Conservation (phyloP, 805 yeast genomes). For the Yarrowia porcina region DNA sequence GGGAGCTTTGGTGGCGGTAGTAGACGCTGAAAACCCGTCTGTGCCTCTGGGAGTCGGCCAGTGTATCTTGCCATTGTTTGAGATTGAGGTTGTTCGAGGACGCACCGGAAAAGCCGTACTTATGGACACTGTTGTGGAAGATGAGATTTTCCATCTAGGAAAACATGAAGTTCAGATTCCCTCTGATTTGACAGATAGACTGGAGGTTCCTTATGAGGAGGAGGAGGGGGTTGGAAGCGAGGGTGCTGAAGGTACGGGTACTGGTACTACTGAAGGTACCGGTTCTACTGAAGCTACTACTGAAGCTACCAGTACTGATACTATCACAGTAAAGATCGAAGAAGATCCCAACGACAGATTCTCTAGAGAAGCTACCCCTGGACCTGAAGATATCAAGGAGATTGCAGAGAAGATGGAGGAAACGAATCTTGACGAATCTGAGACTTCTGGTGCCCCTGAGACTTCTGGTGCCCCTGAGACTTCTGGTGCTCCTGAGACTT, state of each 20-base stretch:
- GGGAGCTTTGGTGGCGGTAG: slow-evolving; percentile 71
- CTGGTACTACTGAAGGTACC: slow-evolving; percentile 1
- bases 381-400: not conserved
- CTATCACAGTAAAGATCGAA: not conserved
- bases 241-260: not conserved
- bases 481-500: too few species aligned
- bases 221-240: not conserved
- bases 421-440: not conserved
- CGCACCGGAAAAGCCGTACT: slow-evolving; percentile 75
- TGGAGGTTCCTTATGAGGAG: slow-evolving; percentile 28
- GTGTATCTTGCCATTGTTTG: slow-evolving; percentile 40
- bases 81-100: slow-evolving; percentile 47
- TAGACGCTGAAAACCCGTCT: slow-evolving; percentile 56
- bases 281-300: not conserved
- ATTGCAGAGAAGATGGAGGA: not conserved
- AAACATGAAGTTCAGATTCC: slow-evolving; percentile 51
- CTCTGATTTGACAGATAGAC: slow-evolving; percentile 33
- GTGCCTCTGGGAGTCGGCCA: slow-evolving; percentile 72
- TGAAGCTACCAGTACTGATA: not conserved
- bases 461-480: too few species aligned
- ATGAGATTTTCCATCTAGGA: slow-evolving; percentile 54
- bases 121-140: slow-evolving; percentile 64
- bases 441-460: too few species aligned
- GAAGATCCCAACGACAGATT: not conserved
- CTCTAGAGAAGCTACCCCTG: slow-evolving; percentile 2